Conservation (phyloP, 352 stramenopile species). For the Pythium vanterpoolii region DNA sequence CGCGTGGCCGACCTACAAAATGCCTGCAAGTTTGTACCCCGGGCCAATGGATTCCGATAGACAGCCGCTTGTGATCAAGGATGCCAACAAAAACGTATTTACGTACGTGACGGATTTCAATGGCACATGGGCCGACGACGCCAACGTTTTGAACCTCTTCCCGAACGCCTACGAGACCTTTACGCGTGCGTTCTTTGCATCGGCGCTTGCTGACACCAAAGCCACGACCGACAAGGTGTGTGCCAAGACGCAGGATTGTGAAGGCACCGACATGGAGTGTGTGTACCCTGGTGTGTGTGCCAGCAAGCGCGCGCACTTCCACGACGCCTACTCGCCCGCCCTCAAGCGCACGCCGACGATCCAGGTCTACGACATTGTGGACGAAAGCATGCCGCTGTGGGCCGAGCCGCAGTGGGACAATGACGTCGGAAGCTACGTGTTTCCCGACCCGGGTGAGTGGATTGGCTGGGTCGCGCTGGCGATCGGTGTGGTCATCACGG, state of each 20-base stretch:
- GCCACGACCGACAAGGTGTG: slow-evolving; percentile 43
- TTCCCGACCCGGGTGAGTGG: slow-evolving; percentile 65
- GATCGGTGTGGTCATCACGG: slow-evolving; percentile 45
- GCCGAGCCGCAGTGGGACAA: slow-evolving; percentile 63
- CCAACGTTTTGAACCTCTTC: slow-evolving; percentile 59
- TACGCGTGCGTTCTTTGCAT: slow-evolving; percentile 64
- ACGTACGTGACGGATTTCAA: slow-evolving; percentile 47
- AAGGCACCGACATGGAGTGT: slow-evolving; percentile 60
- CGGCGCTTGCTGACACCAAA: slow-evolving; percentile 32
- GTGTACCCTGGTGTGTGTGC: slow-evolving; percentile 73
- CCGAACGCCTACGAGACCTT: slow-evolving; percentile 84
- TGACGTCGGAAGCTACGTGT: slow-evolving; percentile 75
- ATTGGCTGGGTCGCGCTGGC: slow-evolving; percentile 73
- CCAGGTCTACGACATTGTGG: slow-evolving; percentile 57
- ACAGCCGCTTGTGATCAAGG: slow-evolving; percentile 45
- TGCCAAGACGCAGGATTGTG: slow-evolving; percentile 52
- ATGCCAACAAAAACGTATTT: slow-evolving; percentile 27
- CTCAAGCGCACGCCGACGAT: slow-evolving; percentile 46
- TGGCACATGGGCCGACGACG: slow-evolving; percentile 48
- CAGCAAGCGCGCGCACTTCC: slow-evolving; percentile 59
- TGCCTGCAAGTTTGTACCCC: slow-evolving; percentile 56
- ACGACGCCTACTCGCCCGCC: slow-evolving; percentile 71
- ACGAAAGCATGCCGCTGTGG: slow-evolving; percentile 72
- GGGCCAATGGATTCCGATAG: slow-evolving; percentile 43
- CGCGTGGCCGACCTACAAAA: slow-evolving; percentile 50